These are phyloP conservation scores for Viridothelium virens DNA, from an alignment of 495 filamentous ascomycete species.

Conservation along the genomic window DNA sequence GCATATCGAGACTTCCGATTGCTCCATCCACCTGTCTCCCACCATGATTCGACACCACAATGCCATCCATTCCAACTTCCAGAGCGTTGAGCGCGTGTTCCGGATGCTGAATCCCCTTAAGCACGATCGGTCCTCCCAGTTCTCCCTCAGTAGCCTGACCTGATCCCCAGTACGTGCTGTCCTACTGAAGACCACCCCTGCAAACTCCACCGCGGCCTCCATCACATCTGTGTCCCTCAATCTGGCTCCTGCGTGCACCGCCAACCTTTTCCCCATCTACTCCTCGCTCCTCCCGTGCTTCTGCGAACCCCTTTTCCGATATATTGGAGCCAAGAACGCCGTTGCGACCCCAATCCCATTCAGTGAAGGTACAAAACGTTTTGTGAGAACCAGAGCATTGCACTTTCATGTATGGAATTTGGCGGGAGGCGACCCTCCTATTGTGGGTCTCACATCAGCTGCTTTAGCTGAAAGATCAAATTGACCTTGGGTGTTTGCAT, in stretches of 20 bases:
- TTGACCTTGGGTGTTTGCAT: no score
- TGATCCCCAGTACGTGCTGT: slow-evolving; percentile 24
- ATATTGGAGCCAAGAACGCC: slow-evolving; percentile 56
- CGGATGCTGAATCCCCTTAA: slow-evolving; percentile 36
- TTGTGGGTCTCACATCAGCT: no score
- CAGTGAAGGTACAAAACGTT: neutral
- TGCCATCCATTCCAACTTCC: slow-evolving; percentile 45
- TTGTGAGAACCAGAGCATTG: no score
- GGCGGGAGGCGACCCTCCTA: no score
- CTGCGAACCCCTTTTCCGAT: slow-evolving; percentile 47
- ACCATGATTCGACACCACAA: slow-evolving; percentile 51
- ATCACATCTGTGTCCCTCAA: neutral
- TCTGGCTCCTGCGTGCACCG: neutral
- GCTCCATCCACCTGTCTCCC: slow-evolving; percentile 32
- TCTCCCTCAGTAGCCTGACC: slow-evolving; percentile 26
- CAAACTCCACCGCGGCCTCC: slow-evolving; percentile 19
- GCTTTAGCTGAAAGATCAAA: no score
- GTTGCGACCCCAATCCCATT: slow-evolving; percentile 34
- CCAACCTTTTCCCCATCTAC: slow-evolving; percentile 31
- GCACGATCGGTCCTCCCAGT: slow-evolving; percentile 36
- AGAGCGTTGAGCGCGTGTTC: slow-evolving; percentile 44
- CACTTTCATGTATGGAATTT: no score
- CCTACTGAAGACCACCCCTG: slow-evolving; percentile 17
- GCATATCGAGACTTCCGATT: slow-evolving; percentile 28
- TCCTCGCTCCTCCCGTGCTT: slow-evolving; percentile 44